Conservation (phyloP, 1,284 basidiomycete genomes). For the Heterobasidion irregulare region DNA sequence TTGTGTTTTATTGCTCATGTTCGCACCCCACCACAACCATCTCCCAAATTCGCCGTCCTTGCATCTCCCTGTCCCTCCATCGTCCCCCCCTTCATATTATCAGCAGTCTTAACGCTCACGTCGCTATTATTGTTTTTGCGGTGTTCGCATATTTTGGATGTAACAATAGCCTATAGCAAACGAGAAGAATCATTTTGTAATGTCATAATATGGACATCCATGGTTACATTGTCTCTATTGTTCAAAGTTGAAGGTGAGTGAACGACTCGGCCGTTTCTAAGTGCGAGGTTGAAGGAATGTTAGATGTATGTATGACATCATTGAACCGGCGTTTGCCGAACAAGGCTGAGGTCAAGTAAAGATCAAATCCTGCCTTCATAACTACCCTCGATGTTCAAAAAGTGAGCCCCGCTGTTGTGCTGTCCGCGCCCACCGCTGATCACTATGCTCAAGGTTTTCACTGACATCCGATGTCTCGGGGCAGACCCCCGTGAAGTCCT, state of each 20-base stretch:
- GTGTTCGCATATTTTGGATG: slow-evolving; percentile 14
- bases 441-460: slow-evolving; percentile 51
- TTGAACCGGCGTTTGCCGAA: neutral
- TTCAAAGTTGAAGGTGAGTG: neutral
- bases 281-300: too few species aligned
- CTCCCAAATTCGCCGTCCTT: neutral
- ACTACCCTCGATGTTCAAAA: slow-evolving; percentile 48
- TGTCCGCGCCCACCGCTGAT: neutral
- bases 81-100: slow-evolving; percentile 4
- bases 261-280: neutral
- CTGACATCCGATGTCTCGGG: slow-evolving; percentile 84
- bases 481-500: slow-evolving; percentile 93
- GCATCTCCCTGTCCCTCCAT: slow-evolving; percentile 5
- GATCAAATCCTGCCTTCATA: neutral
- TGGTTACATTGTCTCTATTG: neutral
- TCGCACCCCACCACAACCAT: slow-evolving; percentile 5
- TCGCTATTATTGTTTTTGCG: slow-evolving; percentile 12
- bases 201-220: neutral
- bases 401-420: slow-evolving; percentile 24
- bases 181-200: neutral
- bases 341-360: neutral
- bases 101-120: slow-evolving; percentile 5
- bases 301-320: neutral
- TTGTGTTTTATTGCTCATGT: slow-evolving; percentile 1
- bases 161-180: slow-evolving; percentile 10